Evolutionary conservation across 2,329 filamentous ascomycete species (phyloP).

Genomic region (Colletotrichum cordylinicola): DNA sequence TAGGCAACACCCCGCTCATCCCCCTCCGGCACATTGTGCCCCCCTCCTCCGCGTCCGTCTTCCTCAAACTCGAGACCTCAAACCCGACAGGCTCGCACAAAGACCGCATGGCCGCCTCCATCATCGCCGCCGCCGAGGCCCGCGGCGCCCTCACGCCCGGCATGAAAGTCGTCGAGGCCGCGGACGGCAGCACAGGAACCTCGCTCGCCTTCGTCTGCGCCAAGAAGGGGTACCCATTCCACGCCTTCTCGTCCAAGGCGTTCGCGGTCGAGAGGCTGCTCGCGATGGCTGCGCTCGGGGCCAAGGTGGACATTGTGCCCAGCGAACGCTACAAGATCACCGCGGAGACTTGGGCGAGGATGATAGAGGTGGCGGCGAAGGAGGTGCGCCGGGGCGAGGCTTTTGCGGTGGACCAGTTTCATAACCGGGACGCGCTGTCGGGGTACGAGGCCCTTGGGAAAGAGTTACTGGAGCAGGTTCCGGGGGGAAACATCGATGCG

Average conservation of each 20-base stretch:
- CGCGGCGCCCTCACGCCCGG: not conserved
- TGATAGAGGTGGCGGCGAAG: not conserved
- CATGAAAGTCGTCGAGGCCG: constrained; percentile 12
- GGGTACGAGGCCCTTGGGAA: constrained; percentile 13
- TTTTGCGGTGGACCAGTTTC: constrained; percentile 15
- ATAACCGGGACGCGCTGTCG: constrained; percentile 14
- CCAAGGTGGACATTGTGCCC: constrained; percentile 2
- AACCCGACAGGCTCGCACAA: constrained; percentile 21
- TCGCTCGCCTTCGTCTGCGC: constrained; percentile 22
- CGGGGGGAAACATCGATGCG: not conserved
- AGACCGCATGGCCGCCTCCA: constrained; percentile 13
- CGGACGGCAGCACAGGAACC: constrained; percentile 17
- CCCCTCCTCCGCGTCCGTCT: not conserved
- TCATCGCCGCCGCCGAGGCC: constrained; percentile 6
- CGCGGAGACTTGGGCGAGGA: not conserved
- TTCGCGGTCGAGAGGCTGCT: constrained; percentile 18
- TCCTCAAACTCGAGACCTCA: constrained; percentile 16
- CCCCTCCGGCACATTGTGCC: constrained; percentile 3
- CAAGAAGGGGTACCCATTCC: constrained; percentile 28
- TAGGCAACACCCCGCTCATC: constrained; percentile 16
- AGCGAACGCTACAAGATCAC: constrained; percentile 9
- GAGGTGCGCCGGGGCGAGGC: not conserved
- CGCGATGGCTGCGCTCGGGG: constrained; percentile 16
- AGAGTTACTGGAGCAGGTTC: not conserved
- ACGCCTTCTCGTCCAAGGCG: not conserved